A percentile compares a stretch with the other conserved stretches of the same genome.
Evolutionary conservation across 2,329 filamentous ascomycete genomes (phyloP).

Genomic region (Epichloe glyceriae): DNA sequence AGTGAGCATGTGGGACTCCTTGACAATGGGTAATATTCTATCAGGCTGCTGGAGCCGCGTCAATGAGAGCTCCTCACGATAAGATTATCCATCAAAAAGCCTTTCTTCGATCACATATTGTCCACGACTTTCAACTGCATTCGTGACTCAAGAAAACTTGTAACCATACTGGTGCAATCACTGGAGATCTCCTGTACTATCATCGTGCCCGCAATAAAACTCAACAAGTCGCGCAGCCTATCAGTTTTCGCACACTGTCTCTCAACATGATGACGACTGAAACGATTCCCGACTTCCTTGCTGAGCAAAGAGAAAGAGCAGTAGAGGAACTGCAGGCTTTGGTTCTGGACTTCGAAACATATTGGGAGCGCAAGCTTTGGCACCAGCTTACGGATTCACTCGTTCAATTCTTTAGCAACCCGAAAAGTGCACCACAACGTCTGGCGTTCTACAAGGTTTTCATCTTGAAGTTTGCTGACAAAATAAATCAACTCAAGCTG

Average conservation of each 20-base stretch:
- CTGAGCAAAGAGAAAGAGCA: conserved; percentile 76
- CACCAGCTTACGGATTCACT: conserved; percentile 91
- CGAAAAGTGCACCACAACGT: conserved; percentile 70
- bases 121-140: not conserved
- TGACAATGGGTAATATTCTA: too few species aligned
- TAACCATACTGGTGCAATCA: not conserved
- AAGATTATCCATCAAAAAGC: not conserved
- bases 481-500: conserved; percentile 97
- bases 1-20: too few species aligned
- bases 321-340: conserved; percentile 78
- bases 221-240: not conserved
- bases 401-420: conserved; percentile 73
- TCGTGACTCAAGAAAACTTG: too few species aligned
- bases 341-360: conserved; percentile 87
- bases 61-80: not conserved
- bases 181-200: not conserved
- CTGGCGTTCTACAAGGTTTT: conserved; percentile 89
- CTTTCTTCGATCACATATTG: not conserved
- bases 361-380: conserved; percentile 98
- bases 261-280: conserved; percentile 59
- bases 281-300: conserved; percentile 82
- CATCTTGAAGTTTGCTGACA: conserved; percentile 90
- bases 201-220: not conserved
- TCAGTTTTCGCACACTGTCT: not conserved
- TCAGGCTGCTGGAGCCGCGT: conserved; percentile 20